A percentile compares a stretch with the other conserved stretches of the same genome.
These are phyloP conservation scores for Neurospora sublineolata DNA, from an alignment of 495 filamentous ascomycete genomes.

Conservation along the genomic window DNA sequence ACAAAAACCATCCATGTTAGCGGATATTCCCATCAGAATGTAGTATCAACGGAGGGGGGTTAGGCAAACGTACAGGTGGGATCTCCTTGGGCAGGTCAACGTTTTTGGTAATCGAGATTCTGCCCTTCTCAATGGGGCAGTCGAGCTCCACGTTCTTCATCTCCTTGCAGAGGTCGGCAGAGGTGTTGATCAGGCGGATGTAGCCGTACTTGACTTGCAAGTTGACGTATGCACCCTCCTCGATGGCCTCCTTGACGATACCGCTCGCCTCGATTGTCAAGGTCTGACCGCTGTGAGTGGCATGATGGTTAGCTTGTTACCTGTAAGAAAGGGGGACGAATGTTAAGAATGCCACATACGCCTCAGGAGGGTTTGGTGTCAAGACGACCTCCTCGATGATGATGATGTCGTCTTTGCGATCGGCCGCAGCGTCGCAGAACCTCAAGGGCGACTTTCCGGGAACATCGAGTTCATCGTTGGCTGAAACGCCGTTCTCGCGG, in stretches of 20 bases:
- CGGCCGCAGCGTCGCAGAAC: slow-evolving; percentile 49
- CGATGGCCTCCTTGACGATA: slow-evolving; percentile 52
- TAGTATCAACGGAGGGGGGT: background rate
- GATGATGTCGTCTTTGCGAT: slow-evolving; percentile 51
- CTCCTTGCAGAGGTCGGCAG: slow-evolving; percentile 76
- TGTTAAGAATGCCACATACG: slow-evolving; percentile 47
- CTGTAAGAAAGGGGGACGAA: background rate
- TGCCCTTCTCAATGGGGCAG: slow-evolving; percentile 75
- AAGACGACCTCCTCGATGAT: slow-evolving; percentile 70
- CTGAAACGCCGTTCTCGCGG: slow-evolving; percentile 21
- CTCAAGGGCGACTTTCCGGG: slow-evolving; percentile 67
- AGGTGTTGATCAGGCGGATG: slow-evolving; percentile 73
- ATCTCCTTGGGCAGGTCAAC: slow-evolving; percentile 81
- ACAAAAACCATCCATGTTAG: background rate
- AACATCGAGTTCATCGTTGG: slow-evolving; percentile 36
- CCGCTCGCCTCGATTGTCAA: slow-evolving; percentile 72
- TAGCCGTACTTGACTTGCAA: slow-evolving; percentile 87
- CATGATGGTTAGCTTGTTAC: background rate
- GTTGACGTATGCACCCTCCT: slow-evolving; percentile 66
- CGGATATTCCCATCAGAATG: background rate
- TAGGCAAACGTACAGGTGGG: slow-evolving; percentile 59
- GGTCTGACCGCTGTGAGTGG: slow-evolving; percentile 51
- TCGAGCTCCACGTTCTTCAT: slow-evolving; percentile 75
- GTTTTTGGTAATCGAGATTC: slow-evolving; percentile 59
- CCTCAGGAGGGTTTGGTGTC: slow-evolving; percentile 69